Conservation (phyloP, 2,329 filamentous ascomycete species). For the Dryadomyces quercus-mongolicae region DNA sequence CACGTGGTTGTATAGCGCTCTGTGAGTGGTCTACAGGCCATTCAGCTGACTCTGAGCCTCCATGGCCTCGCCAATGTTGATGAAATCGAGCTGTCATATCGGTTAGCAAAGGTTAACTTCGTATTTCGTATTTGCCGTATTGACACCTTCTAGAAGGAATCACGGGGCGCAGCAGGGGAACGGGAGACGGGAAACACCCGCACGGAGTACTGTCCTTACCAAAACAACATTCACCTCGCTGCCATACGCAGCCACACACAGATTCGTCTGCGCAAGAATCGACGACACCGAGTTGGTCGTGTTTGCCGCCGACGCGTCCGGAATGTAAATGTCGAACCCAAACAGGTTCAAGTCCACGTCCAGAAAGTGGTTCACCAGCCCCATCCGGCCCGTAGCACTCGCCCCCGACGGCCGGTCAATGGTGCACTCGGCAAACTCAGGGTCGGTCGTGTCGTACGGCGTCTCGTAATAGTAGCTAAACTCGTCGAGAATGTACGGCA, state of each 20-base stretch:
- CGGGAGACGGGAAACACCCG: no score
- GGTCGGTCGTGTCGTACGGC: slow-evolving; percentile 48
- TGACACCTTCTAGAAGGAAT: neutral
- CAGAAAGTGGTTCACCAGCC: slow-evolving; percentile 52
- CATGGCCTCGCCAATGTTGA: slow-evolving; percentile 8
- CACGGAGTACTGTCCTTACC: slow-evolving; percentile 4
- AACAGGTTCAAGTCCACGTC: slow-evolving; percentile 28
- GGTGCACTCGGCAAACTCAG: slow-evolving; percentile 50
- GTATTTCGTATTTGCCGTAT: no score
- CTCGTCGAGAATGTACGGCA: slow-evolving; percentile 53
- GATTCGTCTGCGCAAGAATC: slow-evolving; percentile 26
- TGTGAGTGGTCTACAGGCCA: slow-evolving; percentile 3
- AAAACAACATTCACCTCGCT: slow-evolving; percentile 23
- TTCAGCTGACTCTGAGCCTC: slow-evolving; percentile 10
- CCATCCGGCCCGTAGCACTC: slow-evolving; percentile 27
- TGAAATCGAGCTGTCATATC: slow-evolving; percentile 11
- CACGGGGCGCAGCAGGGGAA: neutral
- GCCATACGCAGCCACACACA: slow-evolving; percentile 19
- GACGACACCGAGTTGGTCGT: slow-evolving; percentile 36
- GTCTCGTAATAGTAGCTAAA: slow-evolving; percentile 59
- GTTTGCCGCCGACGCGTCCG: slow-evolving; percentile 18
- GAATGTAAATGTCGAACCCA: slow-evolving; percentile 15
- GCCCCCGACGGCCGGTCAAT: slow-evolving; percentile 46
- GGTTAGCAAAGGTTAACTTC: neutral
- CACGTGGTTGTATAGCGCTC: neutral